These are phyloP conservation scores for Schizosaccharomyces japonicus DNA, from an alignment of 805 yeast genomes.

Conservation along the genomic window DNA sequence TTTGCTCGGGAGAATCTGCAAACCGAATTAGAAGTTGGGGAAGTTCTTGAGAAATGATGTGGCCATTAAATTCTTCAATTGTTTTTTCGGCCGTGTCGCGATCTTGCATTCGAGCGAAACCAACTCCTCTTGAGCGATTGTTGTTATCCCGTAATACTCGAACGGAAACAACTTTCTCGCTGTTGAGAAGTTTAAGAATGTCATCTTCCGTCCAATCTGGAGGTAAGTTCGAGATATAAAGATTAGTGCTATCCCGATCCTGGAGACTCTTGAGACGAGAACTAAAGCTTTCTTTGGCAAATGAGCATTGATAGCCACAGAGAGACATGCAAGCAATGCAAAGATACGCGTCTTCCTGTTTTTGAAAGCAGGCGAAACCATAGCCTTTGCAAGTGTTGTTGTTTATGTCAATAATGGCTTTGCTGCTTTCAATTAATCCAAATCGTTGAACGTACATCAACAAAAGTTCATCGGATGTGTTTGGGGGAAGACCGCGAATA, in stretches of 20 bases:
- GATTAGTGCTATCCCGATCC: constrained; percentile 11
- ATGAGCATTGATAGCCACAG: constrained; percentile 12
- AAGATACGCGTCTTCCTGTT: constrained; percentile 12
- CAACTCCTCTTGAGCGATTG: constrained; percentile 12
- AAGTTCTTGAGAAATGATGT: constrained; percentile 9
- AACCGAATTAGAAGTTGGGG: constrained; percentile 12
- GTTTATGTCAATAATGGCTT: constrained; percentile 22
- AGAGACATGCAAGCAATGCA: constrained; percentile 11
- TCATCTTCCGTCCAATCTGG: constrained; percentile 12
- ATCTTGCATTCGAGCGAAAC: constrained; percentile 11
- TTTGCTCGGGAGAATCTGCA: constrained; percentile 13
- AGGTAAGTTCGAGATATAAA: constrained; percentile 12
- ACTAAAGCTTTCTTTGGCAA: constrained; percentile 12
- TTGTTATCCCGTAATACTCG: constrained; percentile 11
- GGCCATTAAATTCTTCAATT: constrained; percentile 10
- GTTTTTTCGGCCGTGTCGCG: constrained; percentile 10
- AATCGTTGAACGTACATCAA: constrained; percentile 19
- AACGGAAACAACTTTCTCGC: constrained; percentile 9
- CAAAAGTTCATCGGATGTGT: constrained; percentile 30
- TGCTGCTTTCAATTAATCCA: constrained; percentile 28
- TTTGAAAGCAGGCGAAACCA: constrained; percentile 23
- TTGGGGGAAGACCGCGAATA: constrained; percentile 35
- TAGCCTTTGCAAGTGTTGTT: constrained; percentile 12
- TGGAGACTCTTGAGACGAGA: constrained; percentile 10
- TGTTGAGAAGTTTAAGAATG: neutral